Conservation (phyloP, 768 basidiomycete species). For the Rubroboletus satanas region DNA sequence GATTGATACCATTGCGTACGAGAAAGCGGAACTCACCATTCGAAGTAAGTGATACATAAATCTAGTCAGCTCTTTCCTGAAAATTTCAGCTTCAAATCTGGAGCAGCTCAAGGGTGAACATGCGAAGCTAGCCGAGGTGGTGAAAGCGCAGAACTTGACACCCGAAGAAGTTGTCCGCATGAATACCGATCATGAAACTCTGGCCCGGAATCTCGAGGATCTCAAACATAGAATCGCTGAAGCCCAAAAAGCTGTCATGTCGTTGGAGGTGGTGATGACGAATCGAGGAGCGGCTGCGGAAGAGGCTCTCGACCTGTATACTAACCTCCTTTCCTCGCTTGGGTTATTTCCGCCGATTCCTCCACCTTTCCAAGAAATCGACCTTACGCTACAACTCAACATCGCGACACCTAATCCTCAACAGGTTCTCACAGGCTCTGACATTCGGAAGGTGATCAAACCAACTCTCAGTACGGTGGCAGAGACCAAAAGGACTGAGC, state of each 20-base stretch:
- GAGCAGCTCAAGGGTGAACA: slow-evolving; percentile 64
- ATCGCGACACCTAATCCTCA: slow-evolving; percentile 68
- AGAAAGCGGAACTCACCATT: slow-evolving; percentile 58
- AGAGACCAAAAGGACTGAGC: slow-evolving; percentile 66
- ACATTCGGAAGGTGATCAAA: slow-evolving; percentile 69
- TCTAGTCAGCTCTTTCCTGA: not conserved
- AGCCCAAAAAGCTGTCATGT: slow-evolving; percentile 66
- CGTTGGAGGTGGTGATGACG: slow-evolving; percentile 79
- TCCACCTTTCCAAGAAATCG: slow-evolving; percentile 64
- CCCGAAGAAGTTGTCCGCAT: slow-evolving; percentile 89
- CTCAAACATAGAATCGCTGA: slow-evolving; percentile 73
- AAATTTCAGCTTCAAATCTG: slow-evolving; percentile 51
- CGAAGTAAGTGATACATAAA: slow-evolving; percentile 40
- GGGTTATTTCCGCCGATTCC: slow-evolving; percentile 75
- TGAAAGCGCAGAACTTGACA: slow-evolving; percentile 84
- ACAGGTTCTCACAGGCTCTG: slow-evolving; percentile 62
- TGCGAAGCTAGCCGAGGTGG: slow-evolving; percentile 55
- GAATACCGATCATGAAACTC: slow-evolving; percentile 83
- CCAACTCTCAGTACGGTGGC: slow-evolving; percentile 71
- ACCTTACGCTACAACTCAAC: slow-evolving; percentile 80
- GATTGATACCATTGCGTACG: slow-evolving; percentile 60
- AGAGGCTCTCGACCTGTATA: slow-evolving; percentile 77
- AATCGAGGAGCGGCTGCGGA: slow-evolving; percentile 80
- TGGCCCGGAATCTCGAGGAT: slow-evolving; percentile 70
- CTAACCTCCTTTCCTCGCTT: slow-evolving; percentile 65